Percentiles rank a stretch among this genome's conserved stretches.
phyloP scores from a whole-genome alignment of 192 early-diverging fungal genomes.

The Endogone sp. region DNA sequence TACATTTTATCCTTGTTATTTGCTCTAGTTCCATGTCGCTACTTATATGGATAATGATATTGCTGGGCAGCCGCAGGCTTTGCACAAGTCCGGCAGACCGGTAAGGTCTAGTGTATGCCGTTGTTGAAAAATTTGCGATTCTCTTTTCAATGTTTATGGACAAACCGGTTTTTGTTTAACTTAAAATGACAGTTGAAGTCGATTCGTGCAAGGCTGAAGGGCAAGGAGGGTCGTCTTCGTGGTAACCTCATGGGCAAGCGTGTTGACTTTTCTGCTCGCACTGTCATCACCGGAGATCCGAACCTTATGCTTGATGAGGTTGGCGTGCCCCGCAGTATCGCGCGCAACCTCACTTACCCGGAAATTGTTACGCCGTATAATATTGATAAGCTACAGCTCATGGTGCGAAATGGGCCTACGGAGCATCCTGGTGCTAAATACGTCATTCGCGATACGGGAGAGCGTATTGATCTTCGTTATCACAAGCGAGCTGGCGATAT shows the following conservation, averaged over 20 bases:
- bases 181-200: constrained; percentile 63
- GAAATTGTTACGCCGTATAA: constrained; percentile 98
- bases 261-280: constrained; percentile 98
- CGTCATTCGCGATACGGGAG: constrained; percentile 91
- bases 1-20: constrained; percentile 1
- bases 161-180: neutral
- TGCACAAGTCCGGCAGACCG: constrained; percentile 92
- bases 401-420: constrained; percentile 86
- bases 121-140: neutral
- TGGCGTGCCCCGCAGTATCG: constrained; percentile 96
- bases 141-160: neutral
- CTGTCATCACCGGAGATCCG: constrained; percentile 98
- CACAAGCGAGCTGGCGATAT: constrained; percentile 79
- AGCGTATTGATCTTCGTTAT: constrained; percentile 88
- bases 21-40: constrained; percentile 79
- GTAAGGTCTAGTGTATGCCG: constrained; percentile 55
- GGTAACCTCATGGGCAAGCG: constrained; percentile 99
- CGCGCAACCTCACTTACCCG: constrained; percentile 94
- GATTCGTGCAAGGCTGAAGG: constrained; percentile 95
- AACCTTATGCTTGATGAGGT: constrained; percentile 98
- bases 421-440: constrained; percentile 98
- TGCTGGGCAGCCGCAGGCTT: constrained; percentile 83
- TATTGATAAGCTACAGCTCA: constrained; percentile 81
- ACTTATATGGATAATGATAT: constrained; percentile 99
- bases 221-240: constrained; percentile 98